phyloP scores from a whole-genome alignment of 768 basidiomycete species.

The Lactarius pseudohatsudake region DNA sequence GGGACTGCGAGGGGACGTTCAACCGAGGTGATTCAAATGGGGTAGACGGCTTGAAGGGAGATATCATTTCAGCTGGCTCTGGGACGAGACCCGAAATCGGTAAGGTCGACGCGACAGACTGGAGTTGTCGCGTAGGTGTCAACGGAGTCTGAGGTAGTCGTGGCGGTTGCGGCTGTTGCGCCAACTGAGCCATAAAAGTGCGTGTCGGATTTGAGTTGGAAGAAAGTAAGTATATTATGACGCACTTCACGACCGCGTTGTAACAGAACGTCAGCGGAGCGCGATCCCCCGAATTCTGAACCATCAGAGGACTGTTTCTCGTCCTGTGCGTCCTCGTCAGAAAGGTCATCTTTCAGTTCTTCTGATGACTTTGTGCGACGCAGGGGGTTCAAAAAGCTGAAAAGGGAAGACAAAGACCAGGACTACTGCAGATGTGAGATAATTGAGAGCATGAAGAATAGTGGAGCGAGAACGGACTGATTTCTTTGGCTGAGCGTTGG shows the following conservation, averaged over 20 bases:
- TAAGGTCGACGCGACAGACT: background rate
- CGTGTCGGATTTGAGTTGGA: background rate
- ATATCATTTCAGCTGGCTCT: constrained; percentile 26
- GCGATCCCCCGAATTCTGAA: constrained; percentile 8
- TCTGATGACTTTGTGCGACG: constrained; percentile 32
- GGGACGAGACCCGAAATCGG: constrained; percentile 5
- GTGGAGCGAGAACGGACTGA: constrained; percentile 40
- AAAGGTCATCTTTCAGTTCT: constrained; percentile 23
- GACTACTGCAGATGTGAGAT: constrained; percentile 35
- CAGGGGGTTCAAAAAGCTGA: constrained; percentile 54
- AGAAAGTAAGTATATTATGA: background rate
- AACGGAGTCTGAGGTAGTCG: constrained; percentile 11
- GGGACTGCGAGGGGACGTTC: constrained; percentile 31
- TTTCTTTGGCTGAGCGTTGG: constrained; percentile 42
- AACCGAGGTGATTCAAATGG: constrained; percentile 25
- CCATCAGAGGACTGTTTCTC: constrained; percentile 16
- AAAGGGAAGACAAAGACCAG: constrained; percentile 54
- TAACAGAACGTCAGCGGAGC: constrained; percentile 28
- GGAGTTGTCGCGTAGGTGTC: constrained; percentile 17
- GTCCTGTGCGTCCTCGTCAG: constrained; percentile 18
- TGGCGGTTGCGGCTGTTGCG: constrained; percentile 9
- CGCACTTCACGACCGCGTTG: constrained; percentile 27
- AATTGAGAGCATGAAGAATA: constrained; percentile 16
- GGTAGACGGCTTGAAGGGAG: constrained; percentile 28
- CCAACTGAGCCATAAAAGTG: constrained; percentile 4